Percentiles rank a stretch among this genome's conserved stretches.
Evolutionary conservation across 306 rosid genomes (phyloP).

Genomic region (Herpetospermum pedunculosum): DNA sequence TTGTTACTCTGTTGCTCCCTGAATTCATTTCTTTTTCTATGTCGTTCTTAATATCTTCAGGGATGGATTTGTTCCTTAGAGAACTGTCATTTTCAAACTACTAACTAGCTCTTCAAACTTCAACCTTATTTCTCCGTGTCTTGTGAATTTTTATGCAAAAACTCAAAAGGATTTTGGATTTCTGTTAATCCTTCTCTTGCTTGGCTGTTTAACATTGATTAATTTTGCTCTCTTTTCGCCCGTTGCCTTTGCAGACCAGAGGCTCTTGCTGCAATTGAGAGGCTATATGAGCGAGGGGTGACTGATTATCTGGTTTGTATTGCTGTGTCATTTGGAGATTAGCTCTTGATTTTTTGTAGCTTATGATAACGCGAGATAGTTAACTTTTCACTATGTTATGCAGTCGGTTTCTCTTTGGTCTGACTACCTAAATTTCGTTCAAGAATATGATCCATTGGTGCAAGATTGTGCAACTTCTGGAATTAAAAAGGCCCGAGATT

Average conservation of each 20-base stretch:
- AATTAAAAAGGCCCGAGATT: slow-evolving; percentile 55
- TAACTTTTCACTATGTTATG: slow-evolving; percentile 22
- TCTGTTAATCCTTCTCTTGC: background rate
- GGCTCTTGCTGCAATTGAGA: slow-evolving; percentile 30
- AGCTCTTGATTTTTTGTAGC: background rate
- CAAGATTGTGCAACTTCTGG: slow-evolving; percentile 44
- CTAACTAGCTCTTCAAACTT: background rate
- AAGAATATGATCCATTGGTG: slow-evolving; percentile 50
- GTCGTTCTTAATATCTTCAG: background rate
- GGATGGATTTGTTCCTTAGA: background rate
- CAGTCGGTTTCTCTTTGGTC: slow-evolving; percentile 79
- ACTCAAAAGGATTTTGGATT: background rate
- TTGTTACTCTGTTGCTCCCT: background rate
- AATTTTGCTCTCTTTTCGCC: background rate
- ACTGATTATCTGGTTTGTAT: slow-evolving; percentile 69
- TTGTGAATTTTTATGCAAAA: background rate
- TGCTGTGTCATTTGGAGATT: slow-evolving; percentile 5
- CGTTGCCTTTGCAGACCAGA: slow-evolving; percentile 33
- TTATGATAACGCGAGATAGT: slow-evolving; percentile 7
- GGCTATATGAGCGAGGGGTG: slow-evolving; percentile 61
- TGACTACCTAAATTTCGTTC: slow-evolving; percentile 54
- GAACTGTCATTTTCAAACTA: background rate
- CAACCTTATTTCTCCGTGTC: background rate
- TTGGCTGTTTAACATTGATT: background rate
- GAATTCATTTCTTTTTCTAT: background rate